Conservation (phyloP, 106 monocot species). For the Dioscorea zingiberensis region DNA sequence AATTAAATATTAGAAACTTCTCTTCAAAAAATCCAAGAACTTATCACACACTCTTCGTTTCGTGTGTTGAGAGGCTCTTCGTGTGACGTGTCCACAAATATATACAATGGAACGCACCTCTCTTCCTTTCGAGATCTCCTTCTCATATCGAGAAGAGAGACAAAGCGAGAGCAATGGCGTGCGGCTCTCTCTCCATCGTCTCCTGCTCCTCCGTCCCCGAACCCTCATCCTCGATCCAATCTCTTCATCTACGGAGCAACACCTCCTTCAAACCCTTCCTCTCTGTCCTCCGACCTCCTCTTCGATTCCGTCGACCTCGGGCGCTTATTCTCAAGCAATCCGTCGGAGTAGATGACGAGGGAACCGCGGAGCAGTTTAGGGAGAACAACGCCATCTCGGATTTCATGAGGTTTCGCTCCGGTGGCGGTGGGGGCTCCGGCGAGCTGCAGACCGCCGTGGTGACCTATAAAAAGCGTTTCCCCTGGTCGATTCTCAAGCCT, state of each 20-base stretch:
- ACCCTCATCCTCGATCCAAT: neutral
- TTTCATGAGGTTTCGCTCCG: constrained; percentile 62
- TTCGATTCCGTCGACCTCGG: neutral
- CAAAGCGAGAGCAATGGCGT: neutral
- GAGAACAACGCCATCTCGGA: constrained; percentile 60
- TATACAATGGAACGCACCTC: neutral
- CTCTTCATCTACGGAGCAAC: too few species aligned
- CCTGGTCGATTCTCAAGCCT: constrained; percentile 72
- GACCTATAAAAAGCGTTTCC: constrained; percentile 61
- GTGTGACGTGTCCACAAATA: too few species aligned
- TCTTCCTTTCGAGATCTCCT: neutral
- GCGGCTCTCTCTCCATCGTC: neutral
- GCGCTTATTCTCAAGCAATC: neutral
- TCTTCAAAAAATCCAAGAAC: too few species aligned
- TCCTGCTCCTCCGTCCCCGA: neutral
- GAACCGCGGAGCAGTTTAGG: constrained; percentile 30
- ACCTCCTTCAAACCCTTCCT: neutral
- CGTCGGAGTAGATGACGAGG: constrained; percentile 3
- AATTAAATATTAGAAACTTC: too few species aligned
- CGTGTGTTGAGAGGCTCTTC: too few species aligned
- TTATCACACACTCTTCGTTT: too few species aligned
- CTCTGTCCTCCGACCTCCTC: neutral
- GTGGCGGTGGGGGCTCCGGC: constrained; percentile 14
- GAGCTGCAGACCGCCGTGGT: constrained; percentile 90
- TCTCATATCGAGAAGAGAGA: neutral